Conservation (phyloP, 169 alveolate genomes). For the Plasmodium berghei region DNA sequence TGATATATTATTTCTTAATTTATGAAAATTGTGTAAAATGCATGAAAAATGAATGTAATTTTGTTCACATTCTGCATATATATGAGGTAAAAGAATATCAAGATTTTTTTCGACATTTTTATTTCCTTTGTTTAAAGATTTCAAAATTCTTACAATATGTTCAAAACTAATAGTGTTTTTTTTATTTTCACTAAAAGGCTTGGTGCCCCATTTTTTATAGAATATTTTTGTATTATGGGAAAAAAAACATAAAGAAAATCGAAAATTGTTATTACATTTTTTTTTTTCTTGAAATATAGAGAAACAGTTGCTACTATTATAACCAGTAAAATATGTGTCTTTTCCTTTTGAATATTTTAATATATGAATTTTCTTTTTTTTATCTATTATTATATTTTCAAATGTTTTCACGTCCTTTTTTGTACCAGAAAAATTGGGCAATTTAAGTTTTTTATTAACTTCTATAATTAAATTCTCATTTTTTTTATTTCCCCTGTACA, state of each 20-base stretch:
- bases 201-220: background rate
- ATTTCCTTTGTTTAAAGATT: constrained; percentile 18
- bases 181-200: background rate
- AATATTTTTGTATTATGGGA: background rate
- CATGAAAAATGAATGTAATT: constrained; percentile 70
- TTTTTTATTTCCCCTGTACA: background rate
- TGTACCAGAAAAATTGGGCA: background rate
- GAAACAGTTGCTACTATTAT: background rate
- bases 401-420: background rate
- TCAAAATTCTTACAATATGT: constrained; percentile 34
- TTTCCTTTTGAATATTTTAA: background rate
- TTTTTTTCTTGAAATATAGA: background rate
- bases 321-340: too few species aligned
- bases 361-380: background rate
- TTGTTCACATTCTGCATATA: constrained; percentile 53
- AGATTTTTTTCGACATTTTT: constrained; percentile 54
- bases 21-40: constrained; percentile 44
- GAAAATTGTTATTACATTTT: background rate
- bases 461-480: background rate
- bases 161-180: constrained; percentile 39
- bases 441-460: background rate
- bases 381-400: background rate
- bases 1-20: constrained; percentile 43
- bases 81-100: constrained; percentile 32
- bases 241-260: too few species aligned